These are phyloP conservation scores for Comarum palustre DNA, from an alignment of 306 rosid genomes.

Conservation along the genomic window DNA sequence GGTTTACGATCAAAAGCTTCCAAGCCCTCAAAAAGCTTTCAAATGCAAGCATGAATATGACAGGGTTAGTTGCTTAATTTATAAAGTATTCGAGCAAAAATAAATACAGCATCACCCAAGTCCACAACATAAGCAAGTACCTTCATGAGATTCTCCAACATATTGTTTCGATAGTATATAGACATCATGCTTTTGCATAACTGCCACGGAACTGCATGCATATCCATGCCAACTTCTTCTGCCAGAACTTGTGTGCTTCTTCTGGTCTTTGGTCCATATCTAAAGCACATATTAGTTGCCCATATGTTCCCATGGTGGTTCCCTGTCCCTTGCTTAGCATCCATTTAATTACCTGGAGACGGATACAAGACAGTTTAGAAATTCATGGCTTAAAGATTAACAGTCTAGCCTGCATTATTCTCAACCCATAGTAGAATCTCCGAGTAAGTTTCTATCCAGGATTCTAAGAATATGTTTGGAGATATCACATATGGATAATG, in stretches of 20 bases:
- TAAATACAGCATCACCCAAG: background rate
- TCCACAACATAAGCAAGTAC: constrained; percentile 35
- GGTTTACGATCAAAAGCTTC: constrained; percentile 92
- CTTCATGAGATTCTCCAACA: constrained; percentile 58
- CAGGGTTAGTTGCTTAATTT: constrained; percentile 20
- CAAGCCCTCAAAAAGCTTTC: constrained; percentile 77
- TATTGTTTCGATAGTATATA: constrained; percentile 71
- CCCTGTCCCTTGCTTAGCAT: constrained; percentile 98
- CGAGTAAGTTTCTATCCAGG: background rate
- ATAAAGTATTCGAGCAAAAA: background rate
- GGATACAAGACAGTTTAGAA: constrained; percentile 3
- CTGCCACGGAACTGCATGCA: constrained; percentile 95
- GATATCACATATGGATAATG: background rate
- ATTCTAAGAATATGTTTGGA: background rate
- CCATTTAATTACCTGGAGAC: constrained; percentile 79
- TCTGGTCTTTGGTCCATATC: constrained; percentile 87
- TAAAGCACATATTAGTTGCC: constrained; percentile 71
- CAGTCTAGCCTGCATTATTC: background rate
- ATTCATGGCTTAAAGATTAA: background rate
- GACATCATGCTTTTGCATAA: constrained; percentile 77
- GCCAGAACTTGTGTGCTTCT: constrained; percentile 90
- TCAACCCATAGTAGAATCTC: background rate
- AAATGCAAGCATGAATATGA: constrained; percentile 27
- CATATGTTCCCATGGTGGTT: constrained; percentile 74
- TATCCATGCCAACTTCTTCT: constrained; percentile 66